Conservation (phyloP, 306 rosid genomes). For the Arachis hypogaea region DNA sequence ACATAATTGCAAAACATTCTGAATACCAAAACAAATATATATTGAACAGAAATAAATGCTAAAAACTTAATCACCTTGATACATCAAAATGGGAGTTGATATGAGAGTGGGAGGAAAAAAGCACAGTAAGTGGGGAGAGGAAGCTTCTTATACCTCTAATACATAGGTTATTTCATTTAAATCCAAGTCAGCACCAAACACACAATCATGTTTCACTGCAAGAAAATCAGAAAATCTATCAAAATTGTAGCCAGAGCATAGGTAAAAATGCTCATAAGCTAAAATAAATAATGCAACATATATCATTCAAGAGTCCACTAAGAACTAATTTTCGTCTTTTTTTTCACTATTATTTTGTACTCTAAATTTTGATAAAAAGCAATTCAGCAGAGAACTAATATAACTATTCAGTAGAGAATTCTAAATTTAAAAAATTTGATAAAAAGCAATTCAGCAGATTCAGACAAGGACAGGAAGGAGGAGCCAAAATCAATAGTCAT, state of each 20-base stretch:
- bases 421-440: no score
- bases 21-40: conserved; percentile 23
- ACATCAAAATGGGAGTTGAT: conserved; percentile 50
- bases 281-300: conserved; percentile 7
- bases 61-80: conserved; percentile 59
- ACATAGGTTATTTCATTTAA: no score
- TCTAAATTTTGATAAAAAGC: no score
- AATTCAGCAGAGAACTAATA: no score
- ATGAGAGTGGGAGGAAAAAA: no score
- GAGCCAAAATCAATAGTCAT: no score
- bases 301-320: neutral
- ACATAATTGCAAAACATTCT: conserved; percentile 10
- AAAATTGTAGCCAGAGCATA: conserved; percentile 18
- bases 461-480: no score
- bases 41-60: conserved; percentile 3
- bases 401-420: no score
- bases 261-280: neutral
- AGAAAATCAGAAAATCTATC: conserved; percentile 35
- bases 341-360: neutral
- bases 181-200: no score
- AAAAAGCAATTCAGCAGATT: no score
- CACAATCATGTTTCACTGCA: conserved; percentile 5
- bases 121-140: no score
- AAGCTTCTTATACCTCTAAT: no score
- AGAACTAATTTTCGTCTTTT: neutral